phyloP scores from a whole-genome alignment of 1,284 basidiomycete species.

The Boletellus dicymbophilus region DNA sequence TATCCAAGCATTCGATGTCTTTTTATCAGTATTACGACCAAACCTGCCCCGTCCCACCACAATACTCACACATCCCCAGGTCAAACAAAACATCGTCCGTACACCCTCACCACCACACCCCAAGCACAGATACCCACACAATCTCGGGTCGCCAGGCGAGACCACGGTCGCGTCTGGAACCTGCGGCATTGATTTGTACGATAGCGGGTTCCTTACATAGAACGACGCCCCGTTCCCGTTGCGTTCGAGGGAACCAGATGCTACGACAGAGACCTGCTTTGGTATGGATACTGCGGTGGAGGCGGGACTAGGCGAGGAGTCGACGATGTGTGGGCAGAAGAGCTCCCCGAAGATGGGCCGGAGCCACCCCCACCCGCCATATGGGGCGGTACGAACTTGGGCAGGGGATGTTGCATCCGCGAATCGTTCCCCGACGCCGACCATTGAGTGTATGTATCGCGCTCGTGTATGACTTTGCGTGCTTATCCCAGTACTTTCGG shows the following conservation, averaged over 20 bases:
- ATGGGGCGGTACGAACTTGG: constrained; percentile 24
- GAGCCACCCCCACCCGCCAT: neutral
- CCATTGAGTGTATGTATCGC: constrained; percentile 60
- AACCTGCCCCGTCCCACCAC: constrained; percentile 63
- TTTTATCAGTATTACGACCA: constrained; percentile 33
- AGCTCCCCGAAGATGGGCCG: neutral
- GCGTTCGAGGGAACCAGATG: constrained; percentile 9
- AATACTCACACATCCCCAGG: constrained; percentile 45
- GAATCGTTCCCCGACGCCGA: constrained; percentile 20
- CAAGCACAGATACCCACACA: constrained; percentile 69
- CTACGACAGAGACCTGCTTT: constrained; percentile 21
- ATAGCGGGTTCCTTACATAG: constrained; percentile 21
- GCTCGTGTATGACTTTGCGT: constrained; percentile 57
- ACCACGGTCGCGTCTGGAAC: constrained; percentile 55
- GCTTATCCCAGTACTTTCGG: constrained; percentile 69
- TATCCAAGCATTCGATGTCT: too few relatives aligned
- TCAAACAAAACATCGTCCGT: constrained; percentile 59
- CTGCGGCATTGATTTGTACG: constrained; percentile 31
- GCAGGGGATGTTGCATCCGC: constrained; percentile 34
- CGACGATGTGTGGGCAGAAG: too few relatives aligned
- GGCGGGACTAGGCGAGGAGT: too few relatives aligned
- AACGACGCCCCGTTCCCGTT: constrained; percentile 12
- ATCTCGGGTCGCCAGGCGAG: constrained; percentile 64
- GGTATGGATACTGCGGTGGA: constrained; percentile 13
- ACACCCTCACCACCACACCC: constrained; percentile 64